Evolutionary conservation across 2,329 filamentous ascomycete genomes (phyloP), one percentile per base, ranked within the genome.

Genomic region (Penicillium sp.): DNA sequence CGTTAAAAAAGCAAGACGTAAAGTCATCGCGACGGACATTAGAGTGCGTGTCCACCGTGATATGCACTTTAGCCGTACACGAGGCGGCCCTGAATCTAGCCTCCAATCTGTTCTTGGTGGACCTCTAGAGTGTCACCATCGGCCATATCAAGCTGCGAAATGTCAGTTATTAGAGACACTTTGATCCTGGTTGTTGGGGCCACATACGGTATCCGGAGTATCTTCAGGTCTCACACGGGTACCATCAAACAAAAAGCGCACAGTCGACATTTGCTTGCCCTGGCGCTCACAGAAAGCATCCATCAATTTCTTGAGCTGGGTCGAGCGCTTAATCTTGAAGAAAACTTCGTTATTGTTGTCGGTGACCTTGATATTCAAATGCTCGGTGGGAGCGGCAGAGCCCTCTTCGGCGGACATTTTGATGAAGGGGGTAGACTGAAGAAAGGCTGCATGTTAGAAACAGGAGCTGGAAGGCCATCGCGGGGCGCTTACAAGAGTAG

Each of bases 271-370:
- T 29, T 88, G 86, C 81, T 97, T 97, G 67, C 94, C 94, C 74
- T 97, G 92, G 21, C 94, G 86, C 64, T 97, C 93, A 76, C 94
- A 99, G 75, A 97, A 99, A 18, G 94, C 94, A 58, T 91, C 89
- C 94, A 99, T 99, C 51, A 99, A 82, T 81, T 99, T 99, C 79
- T 96, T 94, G 1, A 99, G 85, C 74, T 92, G 90, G 1, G 94
- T 99, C 19, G 89, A 92, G 33, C 92, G 86, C 87, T 99, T 99
- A 80, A 99, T 99, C 83, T 99, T 99, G 83, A 99, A 99, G 77
- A 97, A 99, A 67, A 99, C 93, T 74, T 99, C 94, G 74, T 99
- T 99, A 80, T 97, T 97, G 80, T 96, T 97, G 68, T 99, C 94
- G 0, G 94, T 97, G 13, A 99, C 94, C 75, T 99, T 99, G 79